These are phyloP conservation scores for Polytrichum commune DNA, from an alignment of 225 moss, liverwort and hornwort species.

Conservation along the genomic window DNA sequence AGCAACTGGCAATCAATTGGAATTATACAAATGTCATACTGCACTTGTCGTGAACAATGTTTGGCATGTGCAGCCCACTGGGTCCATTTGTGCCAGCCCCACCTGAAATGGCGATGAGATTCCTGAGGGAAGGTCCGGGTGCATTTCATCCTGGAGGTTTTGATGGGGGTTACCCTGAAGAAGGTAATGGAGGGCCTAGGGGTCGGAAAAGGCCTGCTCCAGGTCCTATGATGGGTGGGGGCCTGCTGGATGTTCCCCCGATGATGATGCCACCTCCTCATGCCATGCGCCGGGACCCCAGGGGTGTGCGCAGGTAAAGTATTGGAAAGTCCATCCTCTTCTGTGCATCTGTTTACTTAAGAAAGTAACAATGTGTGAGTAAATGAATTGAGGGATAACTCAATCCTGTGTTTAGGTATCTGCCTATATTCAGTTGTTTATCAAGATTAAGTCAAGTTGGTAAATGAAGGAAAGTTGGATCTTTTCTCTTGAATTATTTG, in stretches of 20 bases:
- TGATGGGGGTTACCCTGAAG: slow-evolving; percentile 80
- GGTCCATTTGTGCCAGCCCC: slow-evolving; percentile 99
- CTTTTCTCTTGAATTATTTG: no score
- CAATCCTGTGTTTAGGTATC: no score
- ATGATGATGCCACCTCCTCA: slow-evolving; percentile 86
- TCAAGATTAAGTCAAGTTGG: no score
- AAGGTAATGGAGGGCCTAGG: slow-evolving; percentile 75
- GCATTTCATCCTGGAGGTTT: slow-evolving; percentile 86
- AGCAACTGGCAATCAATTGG: not conserved
- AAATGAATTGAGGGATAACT: no score
- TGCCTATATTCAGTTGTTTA: no score
- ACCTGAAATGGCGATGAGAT: slow-evolving; percentile 96
- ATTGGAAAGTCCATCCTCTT: not conserved
- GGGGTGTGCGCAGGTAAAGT: slow-evolving; percentile 86
- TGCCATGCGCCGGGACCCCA: slow-evolving; percentile 82
- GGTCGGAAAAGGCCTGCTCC: slow-evolving; percentile 73
- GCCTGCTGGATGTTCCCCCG: slow-evolving; percentile 81
- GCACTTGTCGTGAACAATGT: no score
- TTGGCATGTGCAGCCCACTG: slow-evolving; percentile 63
- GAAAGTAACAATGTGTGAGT: no score
- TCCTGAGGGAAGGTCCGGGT: slow-evolving; percentile 91
- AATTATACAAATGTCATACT: no score
- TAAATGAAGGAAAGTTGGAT: no score
- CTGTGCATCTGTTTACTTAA: no score
- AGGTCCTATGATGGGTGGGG: slow-evolving; percentile 80